phyloP scores from a whole-genome alignment of 1,139 yeast genomes.

The Lizanozyma gosingica region DNA sequence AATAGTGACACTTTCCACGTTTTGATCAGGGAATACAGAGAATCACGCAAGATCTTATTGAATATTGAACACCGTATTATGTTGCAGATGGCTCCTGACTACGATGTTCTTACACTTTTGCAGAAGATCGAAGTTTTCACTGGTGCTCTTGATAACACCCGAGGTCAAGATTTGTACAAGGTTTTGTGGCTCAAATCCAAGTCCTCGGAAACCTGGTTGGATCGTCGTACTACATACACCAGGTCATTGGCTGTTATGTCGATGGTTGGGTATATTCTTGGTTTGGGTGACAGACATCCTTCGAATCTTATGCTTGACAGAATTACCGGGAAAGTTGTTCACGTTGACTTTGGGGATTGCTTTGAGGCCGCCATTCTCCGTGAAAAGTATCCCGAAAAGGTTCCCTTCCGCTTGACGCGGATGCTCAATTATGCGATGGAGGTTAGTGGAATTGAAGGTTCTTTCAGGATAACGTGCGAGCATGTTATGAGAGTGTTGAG shows the following conservation, averaged over 20 bases:
- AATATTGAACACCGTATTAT: constrained; percentile 93
- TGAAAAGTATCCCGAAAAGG: constrained; percentile 96
- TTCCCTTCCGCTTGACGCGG: constrained; percentile 92
- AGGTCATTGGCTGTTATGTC: constrained; percentile 97
- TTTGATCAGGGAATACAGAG: constrained; percentile 85
- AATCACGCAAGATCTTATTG: constrained; percentile 76
- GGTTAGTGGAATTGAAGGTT: constrained; percentile 97
- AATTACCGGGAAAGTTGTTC: constrained; percentile 89
- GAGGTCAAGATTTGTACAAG: constrained; percentile 93
- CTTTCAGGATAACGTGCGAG: constrained; percentile 92
- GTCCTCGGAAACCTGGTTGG: constrained; percentile 96
- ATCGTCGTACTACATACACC: constrained; percentile 92
- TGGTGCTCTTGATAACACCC: constrained; percentile 87
- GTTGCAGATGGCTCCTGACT: constrained; percentile 98
- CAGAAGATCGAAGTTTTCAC: constrained; percentile 96
- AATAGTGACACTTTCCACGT: constrained; percentile 96
- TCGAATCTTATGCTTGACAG: constrained; percentile 93
- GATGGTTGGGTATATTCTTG: constrained; percentile 94
- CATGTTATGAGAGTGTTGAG: constrained; percentile 93
- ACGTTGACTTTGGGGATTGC: constrained; percentile 98
- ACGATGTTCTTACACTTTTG: constrained; percentile 76
- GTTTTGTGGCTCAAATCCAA: constrained; percentile 94
- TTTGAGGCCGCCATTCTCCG: constrained; percentile 96
- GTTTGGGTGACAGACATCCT: constrained; percentile 97
- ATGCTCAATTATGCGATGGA: constrained; percentile 99